These are phyloP conservation scores for Pseudogymnoascus sp. DNA, from an alignment of 2,329 filamentous ascomycete species.

Conservation along the genomic window DNA sequence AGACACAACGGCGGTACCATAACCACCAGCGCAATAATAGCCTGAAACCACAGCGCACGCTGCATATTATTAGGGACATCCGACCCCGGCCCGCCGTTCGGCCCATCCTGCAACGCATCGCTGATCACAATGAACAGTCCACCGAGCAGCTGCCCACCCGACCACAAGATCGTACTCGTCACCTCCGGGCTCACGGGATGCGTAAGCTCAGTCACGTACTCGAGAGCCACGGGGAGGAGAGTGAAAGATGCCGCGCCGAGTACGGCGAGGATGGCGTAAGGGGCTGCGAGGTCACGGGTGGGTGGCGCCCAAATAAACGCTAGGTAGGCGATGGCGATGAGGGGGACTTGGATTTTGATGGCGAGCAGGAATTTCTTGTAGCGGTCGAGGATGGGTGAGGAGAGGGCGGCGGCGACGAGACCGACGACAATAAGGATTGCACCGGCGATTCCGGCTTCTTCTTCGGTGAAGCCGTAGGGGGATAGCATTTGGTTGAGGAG, in stretches of 20 bases:
- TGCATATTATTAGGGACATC: constrained; percentile 62
- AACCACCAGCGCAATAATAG: constrained; percentile 57
- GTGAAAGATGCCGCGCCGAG: constrained; percentile 75
- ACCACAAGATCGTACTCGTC: constrained; percentile 76
- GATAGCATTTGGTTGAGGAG: constrained; percentile 79
- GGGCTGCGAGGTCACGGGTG: constrained; percentile 48
- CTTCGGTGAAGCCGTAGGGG: constrained; percentile 77
- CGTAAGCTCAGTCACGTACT: constrained; percentile 79
- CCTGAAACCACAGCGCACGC: constrained; percentile 68
- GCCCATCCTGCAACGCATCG: constrained; percentile 57
- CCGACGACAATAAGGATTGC: constrained; percentile 85
- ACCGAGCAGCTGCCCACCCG: constrained; percentile 76
- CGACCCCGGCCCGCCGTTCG: constrained; percentile 25
- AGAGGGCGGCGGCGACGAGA: constrained; percentile 66
- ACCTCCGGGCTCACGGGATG: constrained; percentile 83
- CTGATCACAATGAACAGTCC: constrained; percentile 77
- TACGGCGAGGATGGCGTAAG: constrained; percentile 67
- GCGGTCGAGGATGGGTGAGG: constrained; percentile 74
- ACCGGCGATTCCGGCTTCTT: constrained; percentile 81
- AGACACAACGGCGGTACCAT: constrained; percentile 62
- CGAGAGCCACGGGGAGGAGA: constrained; percentile 75
- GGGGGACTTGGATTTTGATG: constrained; percentile 66
- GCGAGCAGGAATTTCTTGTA: constrained; percentile 70
- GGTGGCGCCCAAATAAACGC: constrained; percentile 72
- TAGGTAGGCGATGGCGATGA: constrained; percentile 68